Conservation (phyloP, 768 basidiomycete genomes). For the Lactarius indigo region DNA sequence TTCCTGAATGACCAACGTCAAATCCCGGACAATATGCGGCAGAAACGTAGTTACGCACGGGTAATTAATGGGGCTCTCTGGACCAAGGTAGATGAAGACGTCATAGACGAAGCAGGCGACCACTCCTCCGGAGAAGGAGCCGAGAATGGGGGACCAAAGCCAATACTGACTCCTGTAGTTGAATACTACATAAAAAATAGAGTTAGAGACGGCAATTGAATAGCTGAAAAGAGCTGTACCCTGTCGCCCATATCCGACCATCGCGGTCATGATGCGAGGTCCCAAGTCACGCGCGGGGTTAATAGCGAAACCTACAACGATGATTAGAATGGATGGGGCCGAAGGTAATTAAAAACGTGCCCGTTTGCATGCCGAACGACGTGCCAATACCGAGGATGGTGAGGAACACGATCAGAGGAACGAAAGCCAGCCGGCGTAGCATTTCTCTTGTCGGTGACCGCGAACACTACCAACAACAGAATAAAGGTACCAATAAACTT, state of each 20-base stretch:
- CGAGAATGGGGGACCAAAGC: slow-evolving; percentile 66
- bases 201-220: not conserved
- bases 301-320: slow-evolving; percentile 47
- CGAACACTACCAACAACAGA: slow-evolving; percentile 52
- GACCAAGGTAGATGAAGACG: slow-evolving; percentile 50
- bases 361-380: slow-evolving; percentile 59
- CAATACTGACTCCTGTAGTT: slow-evolving; percentile 58
- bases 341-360: slow-evolving; percentile 7
- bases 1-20: slow-evolving; percentile 2
- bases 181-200: slow-evolving; percentile 33
- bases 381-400: slow-evolving; percentile 56
- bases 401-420: slow-evolving; percentile 55
- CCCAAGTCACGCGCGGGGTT: slow-evolving; percentile 75
- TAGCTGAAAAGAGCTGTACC: slow-evolving; percentile 26
- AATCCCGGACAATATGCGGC: not conserved
- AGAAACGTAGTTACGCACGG: slow-evolving; percentile 39
- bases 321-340: not conserved
- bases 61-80: slow-evolving; percentile 51
- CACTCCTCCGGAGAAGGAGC: slow-evolving; percentile 56
- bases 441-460: slow-evolving; percentile 52
- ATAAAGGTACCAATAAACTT: slow-evolving; percentile 56
- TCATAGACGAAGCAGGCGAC: slow-evolving; percentile 57
- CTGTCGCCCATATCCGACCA: slow-evolving; percentile 66
- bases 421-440: slow-evolving; percentile 48
- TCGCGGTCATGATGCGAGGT: slow-evolving; percentile 62